Evolutionary conservation across 2,329 filamentous ascomycete species (phyloP), one percentile per base, ranked within the genome.

Genomic region (Lomentospora prolificans): DNA sequence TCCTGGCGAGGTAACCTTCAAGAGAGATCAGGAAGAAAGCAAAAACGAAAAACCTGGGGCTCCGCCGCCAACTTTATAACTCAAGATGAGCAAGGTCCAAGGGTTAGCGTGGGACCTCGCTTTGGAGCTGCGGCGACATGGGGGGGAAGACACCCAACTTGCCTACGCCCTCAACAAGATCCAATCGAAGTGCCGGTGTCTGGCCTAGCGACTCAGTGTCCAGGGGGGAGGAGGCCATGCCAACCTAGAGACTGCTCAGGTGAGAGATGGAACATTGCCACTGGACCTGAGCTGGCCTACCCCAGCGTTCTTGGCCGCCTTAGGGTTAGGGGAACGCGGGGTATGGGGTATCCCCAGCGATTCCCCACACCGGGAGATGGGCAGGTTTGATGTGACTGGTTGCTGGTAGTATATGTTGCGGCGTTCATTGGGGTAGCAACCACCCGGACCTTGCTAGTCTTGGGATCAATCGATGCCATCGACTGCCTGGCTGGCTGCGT

Each of bases 341-440:
- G 52, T 54, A 54, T 44, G 52, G 52, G 52, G 52, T 28, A 46
- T 39, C 30, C 19, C 31, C 52, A 48, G 44, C 19, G 3, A 17
- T 48, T 22, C 44, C 44, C 44, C 44, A 48, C 36, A 54, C 25
- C 52, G 52, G 52, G 52, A 46, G 52, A 54, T 54, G 27, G 24
- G 41, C 4, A n/a, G 3, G 22, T 24, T 17, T 17, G 24, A 22
- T 44, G 7, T 44, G 31, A n/a, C 17, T 27, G 51, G 31, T 10
- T 48, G 44, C 7, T 25, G 5, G 24, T 48, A 6, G 19, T 22
- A 48, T 17, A 22, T 48, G 5, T 22, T 19, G 17, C 22, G 6
- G 17, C 30, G 19, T 48, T 48, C 12, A 48, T 48, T 48, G 44
- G 44, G 44, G 44, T 25, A 48, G 24, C 22, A 41, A 8, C 36